Evolutionary conservation across 768 basidiomycete species (phyloP).

Genomic region (Dentipellis fragilis): DNA sequence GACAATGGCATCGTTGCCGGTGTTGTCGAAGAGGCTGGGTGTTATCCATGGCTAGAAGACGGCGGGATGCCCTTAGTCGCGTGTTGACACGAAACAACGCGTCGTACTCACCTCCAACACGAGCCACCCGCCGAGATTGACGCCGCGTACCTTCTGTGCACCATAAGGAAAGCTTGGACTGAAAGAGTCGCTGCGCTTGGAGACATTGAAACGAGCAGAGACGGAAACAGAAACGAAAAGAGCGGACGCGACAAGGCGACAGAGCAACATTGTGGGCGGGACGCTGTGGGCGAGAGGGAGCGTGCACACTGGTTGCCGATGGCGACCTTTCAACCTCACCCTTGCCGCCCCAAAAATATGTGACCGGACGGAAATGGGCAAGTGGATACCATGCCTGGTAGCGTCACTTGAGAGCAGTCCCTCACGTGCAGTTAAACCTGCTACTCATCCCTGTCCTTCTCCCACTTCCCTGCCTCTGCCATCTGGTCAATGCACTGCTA

Average conservation of each 20-base stretch:
- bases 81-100: constrained; percentile 1
- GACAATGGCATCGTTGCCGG: constrained; percentile 43
- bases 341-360: not conserved
- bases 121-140: constrained; percentile 70
- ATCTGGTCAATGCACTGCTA: too few species aligned
- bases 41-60: constrained; percentile 59
- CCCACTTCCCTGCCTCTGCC: too few species aligned
- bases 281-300: constrained; percentile 7
- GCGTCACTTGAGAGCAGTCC: too few species aligned
- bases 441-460: too few species aligned
- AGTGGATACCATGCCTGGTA: not conserved
- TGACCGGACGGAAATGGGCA: constrained; percentile 6
- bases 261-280: constrained; percentile 6
- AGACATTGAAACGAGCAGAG: constrained; percentile 11
- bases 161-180: constrained; percentile 64
- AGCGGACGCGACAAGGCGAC: constrained; percentile 15
- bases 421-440: too few species aligned
- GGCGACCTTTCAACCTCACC: too few species aligned
- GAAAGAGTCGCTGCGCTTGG: constrained; percentile 16
- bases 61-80: constrained; percentile 2
- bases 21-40: constrained; percentile 63
- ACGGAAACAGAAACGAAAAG: constrained; percentile 22
- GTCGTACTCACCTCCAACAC: constrained; percentile 34
- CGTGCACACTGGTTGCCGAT: not conserved
- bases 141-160: constrained; percentile 64